Percentiles rank a stretch among this genome's conserved stretches.
Evolutionary conservation across 1,139 yeast genomes (phyloP).

Genomic region (Martiniozyma asiatica): DNA sequence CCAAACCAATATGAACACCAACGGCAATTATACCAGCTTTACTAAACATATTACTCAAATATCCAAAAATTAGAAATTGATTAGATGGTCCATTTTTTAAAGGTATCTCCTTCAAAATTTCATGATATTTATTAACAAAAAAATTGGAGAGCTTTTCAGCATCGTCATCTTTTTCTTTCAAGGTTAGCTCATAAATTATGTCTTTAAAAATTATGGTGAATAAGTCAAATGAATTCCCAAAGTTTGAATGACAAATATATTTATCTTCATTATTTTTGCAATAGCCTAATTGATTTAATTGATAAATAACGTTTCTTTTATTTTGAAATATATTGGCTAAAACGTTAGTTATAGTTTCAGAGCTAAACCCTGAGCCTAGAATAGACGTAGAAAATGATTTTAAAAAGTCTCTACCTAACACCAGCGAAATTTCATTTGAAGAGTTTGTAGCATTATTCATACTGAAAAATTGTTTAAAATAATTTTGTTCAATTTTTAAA

Average conservation of each 20-base stretch:
- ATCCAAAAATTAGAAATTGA: background rate
- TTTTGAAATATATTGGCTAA: slow-evolving; percentile 4
- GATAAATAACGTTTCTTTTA: slow-evolving; percentile 17
- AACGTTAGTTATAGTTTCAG: slow-evolving; percentile 23
- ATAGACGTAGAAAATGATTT: slow-evolving; percentile 3
- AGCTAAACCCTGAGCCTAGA: slow-evolving; percentile 9
- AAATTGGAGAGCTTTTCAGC: slow-evolving; percentile 30
- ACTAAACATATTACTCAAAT: slow-evolving; percentile 5
- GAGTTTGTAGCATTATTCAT: no score
- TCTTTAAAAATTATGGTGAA: slow-evolving; percentile 36
- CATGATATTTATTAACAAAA: slow-evolving; percentile 22
- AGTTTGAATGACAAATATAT: slow-evolving; percentile 23
- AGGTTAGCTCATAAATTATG: slow-evolving; percentile 36
- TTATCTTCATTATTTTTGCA: slow-evolving; percentile 25
- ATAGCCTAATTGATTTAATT: slow-evolving; percentile 37
- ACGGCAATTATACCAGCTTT: slow-evolving; percentile 7
- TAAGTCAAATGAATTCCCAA: slow-evolving; percentile 34
- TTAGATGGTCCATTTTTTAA: no score
- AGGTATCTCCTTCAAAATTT: no score
- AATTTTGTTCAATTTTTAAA: no score
- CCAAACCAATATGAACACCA: slow-evolving; percentile 7
- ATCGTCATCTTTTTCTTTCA: slow-evolving; percentile 28
- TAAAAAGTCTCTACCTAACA: slow-evolving; percentile 2
- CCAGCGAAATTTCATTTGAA: no score
- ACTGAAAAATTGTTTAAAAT: no score